Evolutionary conservation across 1,139 yeast species (phyloP), one percentile per base, ranked within the genome.

Genomic region (Meyerozyma sp.): DNA sequence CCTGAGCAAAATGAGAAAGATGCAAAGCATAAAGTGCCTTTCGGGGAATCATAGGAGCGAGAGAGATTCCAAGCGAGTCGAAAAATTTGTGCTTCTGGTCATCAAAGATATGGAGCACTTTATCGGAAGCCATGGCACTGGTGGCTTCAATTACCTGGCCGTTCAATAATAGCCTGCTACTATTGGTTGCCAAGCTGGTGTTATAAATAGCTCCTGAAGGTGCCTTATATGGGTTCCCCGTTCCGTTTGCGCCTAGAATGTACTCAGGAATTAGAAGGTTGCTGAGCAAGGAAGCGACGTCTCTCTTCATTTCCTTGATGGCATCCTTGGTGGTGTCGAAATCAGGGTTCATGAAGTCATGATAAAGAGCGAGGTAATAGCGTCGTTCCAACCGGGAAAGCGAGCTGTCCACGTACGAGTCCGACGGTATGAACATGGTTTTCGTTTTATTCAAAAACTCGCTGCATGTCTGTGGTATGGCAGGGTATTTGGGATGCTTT

Each of bases 1-100:
- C 96, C 20, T 77, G 73, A 3, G 86, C 94, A 59, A 88, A 82
- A 27, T 71, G 71, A 2, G 83, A 71, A 41, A 81, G 82, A 46
- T 81, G 82, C 46, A 90, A 63, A 0, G 95, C 96, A 53, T 77
- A 73, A 8, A 91, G 65, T 42, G 86, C 80, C 57, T 84, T 89
- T 50, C 84, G 73, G 0, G 91, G 85, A n/a, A 81, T 81, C 63
- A 87, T 79, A 0, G 64, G 61, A 7, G 72, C 64, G 3, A 56
- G 41, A 1, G 59, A 54, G 3, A 66, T 50, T 4, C 53, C 57
- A 10, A 69, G 51, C 1, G 63, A 53, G 0, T 59, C 46, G 36
- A 79, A 62, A 45, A 77, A 63, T 20, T 50, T 38, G 32, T 63
- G 59, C 53, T 52, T 42, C 8, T 42, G 40, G 0, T 40, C 35